Base-by-base conservation (phyloP, 2,329 filamentous ascomycete species). In the Alternaria triticina region DNA sequence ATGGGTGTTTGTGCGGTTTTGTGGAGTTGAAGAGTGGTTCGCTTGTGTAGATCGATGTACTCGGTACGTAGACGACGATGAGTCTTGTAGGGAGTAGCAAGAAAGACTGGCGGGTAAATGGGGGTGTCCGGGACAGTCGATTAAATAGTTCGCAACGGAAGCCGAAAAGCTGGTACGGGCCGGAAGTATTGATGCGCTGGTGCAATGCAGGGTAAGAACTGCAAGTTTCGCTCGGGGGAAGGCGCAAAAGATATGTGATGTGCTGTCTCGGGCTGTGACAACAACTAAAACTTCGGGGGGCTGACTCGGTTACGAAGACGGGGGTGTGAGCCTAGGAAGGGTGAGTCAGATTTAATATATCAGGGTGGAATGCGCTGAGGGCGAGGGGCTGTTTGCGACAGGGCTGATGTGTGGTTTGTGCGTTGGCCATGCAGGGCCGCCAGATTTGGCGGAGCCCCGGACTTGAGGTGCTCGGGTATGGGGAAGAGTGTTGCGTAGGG, bases 341-440 rank as follows among this genome's bases (percentile, higher is more conserved):
- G 69, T 79, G 73, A 78, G 77, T 79, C 73, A 79, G 77, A 77
- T 74, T 75, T 74, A 76, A 75, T 77, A 74, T 77, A 75, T 76
- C 68, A 66, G 59, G 51, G 46, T 50, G 57, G 44, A 46, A 43
- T 43, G 54, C 44, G 59, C 36, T 33, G 23, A 45, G 23, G 23
- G 25, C 17, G 27, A 25, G 22, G 28, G 13, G 25, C 27, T 20
- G 43, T 40, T 60, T 63, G 67, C 46, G 55, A 69, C 74, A 75
- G 70, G 76, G 73, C 74, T 74, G 71, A 69, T 17, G 20, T 47
- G 67, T 49, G 49, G 40, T 56, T 30, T 49, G 67, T 78, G 74
- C 69, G 77, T 64, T 77, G 75, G 77, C 76, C 36, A 73, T 61
- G 63, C 54, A 52, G 27, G 59, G 57, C 64, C 59, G 54, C 68